A percentile compares a stretch with the other conserved stretches of the same genome.
These are phyloP conservation scores for Nannochloropsis gaditana DNA, from an alignment of 108 stramenopile genomes.

Conservation along the genomic window DNA sequence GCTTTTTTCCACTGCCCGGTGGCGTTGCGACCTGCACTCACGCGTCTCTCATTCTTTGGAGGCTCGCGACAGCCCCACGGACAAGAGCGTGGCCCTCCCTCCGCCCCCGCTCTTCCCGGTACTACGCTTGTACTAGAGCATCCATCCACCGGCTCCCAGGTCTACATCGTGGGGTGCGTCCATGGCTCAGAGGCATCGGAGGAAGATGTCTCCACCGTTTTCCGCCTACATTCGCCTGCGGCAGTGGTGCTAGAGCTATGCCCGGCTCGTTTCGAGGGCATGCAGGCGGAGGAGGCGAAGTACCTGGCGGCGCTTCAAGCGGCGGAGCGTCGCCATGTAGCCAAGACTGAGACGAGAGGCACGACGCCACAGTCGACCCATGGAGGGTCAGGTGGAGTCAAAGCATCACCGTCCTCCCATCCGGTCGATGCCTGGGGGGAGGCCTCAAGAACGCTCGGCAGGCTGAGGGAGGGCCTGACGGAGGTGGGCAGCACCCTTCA, in stretches of 20 bases:
- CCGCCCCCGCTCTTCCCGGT: not conserved
- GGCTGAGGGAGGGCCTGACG: not conserved
- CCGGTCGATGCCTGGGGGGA: not conserved
- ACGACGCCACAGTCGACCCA: no score
- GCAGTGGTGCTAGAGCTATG: constrained; percentile 11
- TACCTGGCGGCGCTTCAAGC: not conserved
- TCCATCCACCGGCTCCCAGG: not conserved
- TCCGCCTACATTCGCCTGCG: not conserved
- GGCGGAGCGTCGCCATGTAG: no score
- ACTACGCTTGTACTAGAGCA: not conserved
- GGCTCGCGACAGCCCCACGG: not conserved
- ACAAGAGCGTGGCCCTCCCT: not conserved
- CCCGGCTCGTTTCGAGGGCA: not conserved
- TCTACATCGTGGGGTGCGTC: constrained; percentile 10
- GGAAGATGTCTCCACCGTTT: not conserved
- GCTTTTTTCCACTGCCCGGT: not conserved
- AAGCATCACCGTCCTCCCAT: no score
- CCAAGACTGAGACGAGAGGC: no score
- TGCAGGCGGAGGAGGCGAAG: constrained; percentile 8
- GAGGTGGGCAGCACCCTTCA: not conserved
- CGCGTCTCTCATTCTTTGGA: not conserved
- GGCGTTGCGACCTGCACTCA: not conserved
- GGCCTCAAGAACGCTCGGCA: not conserved
- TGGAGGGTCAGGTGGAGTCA: no score
- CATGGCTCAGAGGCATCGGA: constrained; percentile 16